A percentile compares a stretch with the other conserved stretches of the same genome.
These are phyloP conservation scores for Lepidium didymum DNA, from an alignment of 345 rosid species.

Conservation along the genomic window DNA sequence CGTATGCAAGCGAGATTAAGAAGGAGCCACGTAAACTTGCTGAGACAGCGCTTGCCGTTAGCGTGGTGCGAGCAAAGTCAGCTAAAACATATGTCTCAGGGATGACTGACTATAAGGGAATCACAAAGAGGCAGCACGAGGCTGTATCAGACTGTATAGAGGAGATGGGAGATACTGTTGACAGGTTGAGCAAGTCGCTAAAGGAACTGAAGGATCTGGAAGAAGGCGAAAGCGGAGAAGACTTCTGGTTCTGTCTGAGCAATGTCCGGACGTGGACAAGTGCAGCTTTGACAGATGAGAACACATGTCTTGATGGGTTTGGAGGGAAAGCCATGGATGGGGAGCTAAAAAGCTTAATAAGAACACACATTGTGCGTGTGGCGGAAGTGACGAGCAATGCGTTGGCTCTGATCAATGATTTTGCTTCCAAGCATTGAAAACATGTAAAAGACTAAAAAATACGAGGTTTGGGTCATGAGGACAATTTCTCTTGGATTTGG, in stretches of 20 bases:
- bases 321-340: constrained; percentile 62
- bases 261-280: constrained; percentile 95
- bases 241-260: constrained; percentile 64
- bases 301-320: constrained; percentile 83
- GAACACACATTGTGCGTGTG: constrained; percentile 43
- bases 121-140: constrained; percentile 48
- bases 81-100: constrained; percentile 49
- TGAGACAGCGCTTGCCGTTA: constrained; percentile 66
- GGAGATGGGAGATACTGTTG: constrained; percentile 70
- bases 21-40: constrained; percentile 55
- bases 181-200: constrained; percentile 55
- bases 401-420: constrained; percentile 57
- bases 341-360: constrained; percentile 48
- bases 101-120: constrained; percentile 42
- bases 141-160: constrained; percentile 69
- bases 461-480: not conserved
- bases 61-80: constrained; percentile 49
- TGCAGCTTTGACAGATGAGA: constrained; percentile 91
- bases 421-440: constrained; percentile 38
- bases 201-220: constrained; percentile 57
- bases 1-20: constrained; percentile 50
- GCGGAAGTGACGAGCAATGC: constrained; percentile 93
- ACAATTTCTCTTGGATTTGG: not conserved
- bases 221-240: constrained; percentile 39
- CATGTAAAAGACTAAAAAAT: not conserved